Evolutionary conservation across 345 rosid species (phyloP).

Genomic region (Kernera saxatilis): DNA sequence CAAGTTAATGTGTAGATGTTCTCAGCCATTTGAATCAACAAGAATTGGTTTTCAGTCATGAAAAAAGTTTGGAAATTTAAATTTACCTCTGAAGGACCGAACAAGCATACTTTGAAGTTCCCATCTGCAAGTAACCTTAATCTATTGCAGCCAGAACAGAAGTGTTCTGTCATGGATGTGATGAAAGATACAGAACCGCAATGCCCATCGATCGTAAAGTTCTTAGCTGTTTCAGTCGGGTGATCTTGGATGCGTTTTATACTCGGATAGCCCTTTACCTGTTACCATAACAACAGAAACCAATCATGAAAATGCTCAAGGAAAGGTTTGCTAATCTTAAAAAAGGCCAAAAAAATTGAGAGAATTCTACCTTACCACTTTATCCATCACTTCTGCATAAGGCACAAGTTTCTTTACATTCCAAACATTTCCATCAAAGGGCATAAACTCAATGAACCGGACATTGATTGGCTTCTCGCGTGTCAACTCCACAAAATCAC

Average conservation of each 20-base stretch:
- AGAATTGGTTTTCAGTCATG: background rate
- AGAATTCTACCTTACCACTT: slow-evolving; percentile 82
- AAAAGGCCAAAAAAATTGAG: slow-evolving; percentile 19
- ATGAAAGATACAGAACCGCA: slow-evolving; percentile 81
- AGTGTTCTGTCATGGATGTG: slow-evolving; percentile 97
- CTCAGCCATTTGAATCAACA: background rate
- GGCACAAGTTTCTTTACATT: slow-evolving; percentile 82
- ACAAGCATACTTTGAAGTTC: slow-evolving; percentile 98
- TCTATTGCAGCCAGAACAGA: slow-evolving; percentile 97
- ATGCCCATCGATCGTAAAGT: slow-evolving; percentile 80
- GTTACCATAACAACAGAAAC: slow-evolving; percentile 22
- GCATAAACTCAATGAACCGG: slow-evolving; percentile 99
- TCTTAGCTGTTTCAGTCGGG: slow-evolving; percentile 86
- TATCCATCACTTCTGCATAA: slow-evolving; percentile 76
- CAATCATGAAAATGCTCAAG: slow-evolving; percentile 5
- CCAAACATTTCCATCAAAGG: slow-evolving; percentile 98
- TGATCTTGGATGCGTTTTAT: slow-evolving; percentile 68
- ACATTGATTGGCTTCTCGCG: slow-evolving; percentile 72
- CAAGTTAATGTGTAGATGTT: background rate
- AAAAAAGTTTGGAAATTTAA: background rate
- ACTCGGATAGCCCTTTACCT: slow-evolving; percentile 49
- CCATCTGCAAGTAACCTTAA: slow-evolving; percentile 96
- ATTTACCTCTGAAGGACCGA: slow-evolving; percentile 86
- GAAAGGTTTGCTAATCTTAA: background rate
- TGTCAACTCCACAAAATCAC: slow-evolving; percentile 89